A percentile compares a stretch with the other conserved stretches of the same genome.
phyloP scores from a whole-genome alignment of 331 rosid species.

The Rhamnella rubrinervis region DNA sequence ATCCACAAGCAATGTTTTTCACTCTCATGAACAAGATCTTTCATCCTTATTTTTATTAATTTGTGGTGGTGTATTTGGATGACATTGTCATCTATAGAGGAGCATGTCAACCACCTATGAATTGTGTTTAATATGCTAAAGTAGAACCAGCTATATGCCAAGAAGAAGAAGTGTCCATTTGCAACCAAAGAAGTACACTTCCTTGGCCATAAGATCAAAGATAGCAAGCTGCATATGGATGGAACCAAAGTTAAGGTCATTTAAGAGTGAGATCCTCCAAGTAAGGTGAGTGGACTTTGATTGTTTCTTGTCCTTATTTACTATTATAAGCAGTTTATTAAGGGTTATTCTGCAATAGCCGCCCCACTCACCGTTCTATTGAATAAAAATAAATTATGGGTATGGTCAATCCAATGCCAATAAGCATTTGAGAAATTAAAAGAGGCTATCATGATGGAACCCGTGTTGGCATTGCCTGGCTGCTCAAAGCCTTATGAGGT shows the following conservation, averaged over 20 bases:
- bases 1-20: background rate
- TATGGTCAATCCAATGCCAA: background rate
- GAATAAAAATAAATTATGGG: too few species aligned
- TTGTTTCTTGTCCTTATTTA: too few species aligned
- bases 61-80: background rate
- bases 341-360: background rate
- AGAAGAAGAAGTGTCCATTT: conserved; percentile 4
- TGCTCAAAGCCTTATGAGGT: background rate
- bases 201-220: background rate
- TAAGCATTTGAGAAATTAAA: background rate
- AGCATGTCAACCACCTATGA: background rate
- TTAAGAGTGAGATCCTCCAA: background rate
- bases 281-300: background rate
- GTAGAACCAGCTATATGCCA: background rate
- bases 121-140: background rate
- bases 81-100: background rate
- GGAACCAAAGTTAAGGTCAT: background rate
- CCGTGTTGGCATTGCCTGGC: background rate
- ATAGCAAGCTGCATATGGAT: background rate
- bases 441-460: background rate
- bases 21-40: background rate
- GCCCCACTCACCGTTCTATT: background rate
- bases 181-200: background rate
- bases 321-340: too few species aligned
- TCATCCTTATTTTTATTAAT: background rate